Percentiles rank a stretch among this genome's conserved stretches.
Evolutionary conservation across 768 basidiomycete genomes (phyloP).

Genomic region (Vishniacozyma victoriae): DNA sequence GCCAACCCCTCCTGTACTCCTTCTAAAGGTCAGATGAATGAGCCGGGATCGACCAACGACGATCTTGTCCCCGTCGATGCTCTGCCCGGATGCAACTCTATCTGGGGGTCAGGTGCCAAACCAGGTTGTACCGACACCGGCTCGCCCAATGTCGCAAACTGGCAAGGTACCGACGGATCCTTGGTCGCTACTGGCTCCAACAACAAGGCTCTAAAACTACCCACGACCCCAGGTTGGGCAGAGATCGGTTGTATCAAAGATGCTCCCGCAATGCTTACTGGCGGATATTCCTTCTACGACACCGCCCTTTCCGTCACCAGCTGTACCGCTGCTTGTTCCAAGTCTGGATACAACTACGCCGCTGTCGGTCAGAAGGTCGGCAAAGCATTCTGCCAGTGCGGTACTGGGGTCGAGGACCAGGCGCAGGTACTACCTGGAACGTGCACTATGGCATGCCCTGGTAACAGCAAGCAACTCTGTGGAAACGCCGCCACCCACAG

Average conservation of each 20-base stretch:
- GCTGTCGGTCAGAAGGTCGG: slow-evolving; percentile 13
- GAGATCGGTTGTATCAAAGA: slow-evolving; percentile 23
- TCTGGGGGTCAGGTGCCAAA: slow-evolving; percentile 34
- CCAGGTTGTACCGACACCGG: slow-evolving; percentile 33
- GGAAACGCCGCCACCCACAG: slow-evolving; percentile 13
- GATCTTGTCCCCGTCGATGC: slow-evolving; percentile 22
- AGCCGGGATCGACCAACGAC: slow-evolving; percentile 16
- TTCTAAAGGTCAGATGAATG: slow-evolving; percentile 17
- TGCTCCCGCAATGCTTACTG: slow-evolving; percentile 9
- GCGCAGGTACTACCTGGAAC: slow-evolving; percentile 5
- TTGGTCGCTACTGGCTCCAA: slow-evolving; percentile 13
- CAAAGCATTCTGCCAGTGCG: slow-evolving; percentile 12
- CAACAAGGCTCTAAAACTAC: slow-evolving; percentile 9
- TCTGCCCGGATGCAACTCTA: slow-evolving; percentile 40
- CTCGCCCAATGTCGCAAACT: slow-evolving; percentile 13
- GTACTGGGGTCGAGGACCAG: slow-evolving; percentile 8
- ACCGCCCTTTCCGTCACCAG: slow-evolving; percentile 13
- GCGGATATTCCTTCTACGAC: no score
- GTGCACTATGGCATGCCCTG: slow-evolving; percentile 14
- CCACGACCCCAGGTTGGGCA: slow-evolving; percentile 30
- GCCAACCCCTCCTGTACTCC: slow-evolving; percentile 25
- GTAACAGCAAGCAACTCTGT: slow-evolving; percentile 11
- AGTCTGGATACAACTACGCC: slow-evolving; percentile 17
- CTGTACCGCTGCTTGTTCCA: slow-evolving; percentile 14
- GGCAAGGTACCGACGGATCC: slow-evolving; percentile 28